Evolutionary conservation across 148 eudicot genomes (phyloP).

Genomic region (Polygonum aviculare): DNA sequence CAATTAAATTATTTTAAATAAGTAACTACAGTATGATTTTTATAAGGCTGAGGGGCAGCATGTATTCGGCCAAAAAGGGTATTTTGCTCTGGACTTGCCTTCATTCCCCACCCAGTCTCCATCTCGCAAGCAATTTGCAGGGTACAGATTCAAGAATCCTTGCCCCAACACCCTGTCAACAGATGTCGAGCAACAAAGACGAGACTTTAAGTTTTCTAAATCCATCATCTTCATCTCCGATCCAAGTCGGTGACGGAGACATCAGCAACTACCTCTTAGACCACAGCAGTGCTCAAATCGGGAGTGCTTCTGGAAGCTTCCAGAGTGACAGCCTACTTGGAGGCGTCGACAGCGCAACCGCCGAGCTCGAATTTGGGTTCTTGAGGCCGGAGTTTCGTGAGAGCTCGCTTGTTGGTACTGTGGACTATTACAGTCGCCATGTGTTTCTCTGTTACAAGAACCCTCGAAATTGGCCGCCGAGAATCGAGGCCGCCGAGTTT

Average conservation of each 20-base stretch:
- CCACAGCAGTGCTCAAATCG: slow-evolving; percentile 25
- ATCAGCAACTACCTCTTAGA: slow-evolving; percentile 32
- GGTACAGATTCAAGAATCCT: not conserved
- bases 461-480: slow-evolving; percentile 85
- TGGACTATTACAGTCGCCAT: slow-evolving; percentile 62
- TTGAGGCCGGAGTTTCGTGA: slow-evolving; percentile 56
- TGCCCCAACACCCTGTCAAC: not conserved
- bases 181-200: slow-evolving; percentile 47
- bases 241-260: slow-evolving; percentile 32
- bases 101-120: not conserved
- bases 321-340: slow-evolving; percentile 45
- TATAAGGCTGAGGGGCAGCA: too few relatives aligned
- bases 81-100: too few relatives aligned
- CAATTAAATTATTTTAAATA: too few relatives aligned
- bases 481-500: slow-evolving; percentile 98
- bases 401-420: slow-evolving; percentile 49
- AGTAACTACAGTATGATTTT: too few relatives aligned
- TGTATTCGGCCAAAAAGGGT: too few relatives aligned
- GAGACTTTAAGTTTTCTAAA: slow-evolving; percentile 39
- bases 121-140: not conserved
- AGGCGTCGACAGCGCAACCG: slow-evolving; percentile 16
- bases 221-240: slow-evolving; percentile 46
- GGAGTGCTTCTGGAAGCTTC: slow-evolving; percentile 73
- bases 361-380: slow-evolving; percentile 52
- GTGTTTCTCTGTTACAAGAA: slow-evolving; percentile 91